These are phyloP conservation scores for Melocanna baccifera DNA, from an alignment of 176 grass and related monocot species.

Conservation along the genomic window DNA sequence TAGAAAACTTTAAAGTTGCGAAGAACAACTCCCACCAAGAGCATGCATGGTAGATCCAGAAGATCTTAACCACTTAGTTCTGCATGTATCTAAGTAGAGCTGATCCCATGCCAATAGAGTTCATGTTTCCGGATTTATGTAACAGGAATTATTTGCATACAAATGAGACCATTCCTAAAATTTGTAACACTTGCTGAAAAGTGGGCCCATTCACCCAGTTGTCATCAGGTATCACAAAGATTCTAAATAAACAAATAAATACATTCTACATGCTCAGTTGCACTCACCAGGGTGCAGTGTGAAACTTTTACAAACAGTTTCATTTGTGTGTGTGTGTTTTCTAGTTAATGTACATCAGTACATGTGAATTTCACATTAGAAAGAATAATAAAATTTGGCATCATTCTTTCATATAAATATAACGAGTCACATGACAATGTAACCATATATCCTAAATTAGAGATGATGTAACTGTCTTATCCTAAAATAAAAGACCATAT, in stretches of 20 bases:
- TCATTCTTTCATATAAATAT: not conserved
- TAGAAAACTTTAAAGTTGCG: not conserved
- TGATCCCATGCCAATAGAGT: not conserved
- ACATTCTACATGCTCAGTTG: not conserved
- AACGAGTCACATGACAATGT: not conserved
- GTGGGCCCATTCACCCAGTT: not conserved
- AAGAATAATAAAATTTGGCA: not conserved
- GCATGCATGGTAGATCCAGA: not conserved
- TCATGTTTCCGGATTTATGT: not conserved
- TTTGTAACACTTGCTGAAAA: not conserved
- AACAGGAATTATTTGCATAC: not conserved
- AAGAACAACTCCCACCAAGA: not conserved
- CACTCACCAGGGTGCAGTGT: not conserved
- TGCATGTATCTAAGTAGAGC: not conserved
- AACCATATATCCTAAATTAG: not conserved
- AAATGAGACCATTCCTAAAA: not conserved
- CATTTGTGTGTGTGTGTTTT: not conserved
- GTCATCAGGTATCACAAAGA: not conserved
- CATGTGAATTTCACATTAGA: not conserved
- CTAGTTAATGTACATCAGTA: not conserved
- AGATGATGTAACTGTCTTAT: not conserved
- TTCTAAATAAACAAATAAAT: not conserved
- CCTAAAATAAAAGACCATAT: constrained; percentile 1
- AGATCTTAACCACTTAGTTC: not conserved
- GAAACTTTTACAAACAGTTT: not conserved